phyloP scores from a whole-genome alignment of 306 rosid genomes.

The Corylus americana region DNA sequence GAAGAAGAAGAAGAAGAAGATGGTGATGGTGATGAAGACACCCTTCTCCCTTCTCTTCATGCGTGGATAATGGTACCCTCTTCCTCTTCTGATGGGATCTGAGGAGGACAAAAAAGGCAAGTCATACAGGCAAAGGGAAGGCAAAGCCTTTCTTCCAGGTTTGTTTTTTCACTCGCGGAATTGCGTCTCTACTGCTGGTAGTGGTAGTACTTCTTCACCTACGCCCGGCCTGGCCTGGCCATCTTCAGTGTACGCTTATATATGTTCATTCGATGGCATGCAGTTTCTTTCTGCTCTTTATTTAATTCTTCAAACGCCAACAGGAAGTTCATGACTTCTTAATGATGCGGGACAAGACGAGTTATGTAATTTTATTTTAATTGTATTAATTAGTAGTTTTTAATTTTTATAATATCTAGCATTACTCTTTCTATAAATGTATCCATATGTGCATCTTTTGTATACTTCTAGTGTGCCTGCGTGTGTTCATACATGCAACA shows the following conservation, averaged over 20 bases:
- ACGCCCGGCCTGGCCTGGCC: no score
- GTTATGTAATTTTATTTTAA: no score
- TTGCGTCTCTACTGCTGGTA: conserved; percentile 20
- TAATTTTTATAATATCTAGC: no score
- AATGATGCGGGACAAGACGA: no score
- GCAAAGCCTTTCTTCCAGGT: conserved; percentile 80
- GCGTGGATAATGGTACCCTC: conserved; percentile 28
- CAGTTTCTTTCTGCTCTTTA: background rate
- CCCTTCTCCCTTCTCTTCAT: background rate
- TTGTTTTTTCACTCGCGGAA: conserved; percentile 15
- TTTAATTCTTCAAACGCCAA: background rate
- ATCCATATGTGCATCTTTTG: no score
- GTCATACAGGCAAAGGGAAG: conserved; percentile 78
- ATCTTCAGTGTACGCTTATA: no score
- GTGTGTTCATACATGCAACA: no score
- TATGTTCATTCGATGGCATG: background rate
- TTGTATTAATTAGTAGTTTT: no score
- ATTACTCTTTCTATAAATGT: no score
- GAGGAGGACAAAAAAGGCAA: conserved; percentile 60
- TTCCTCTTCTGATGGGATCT: conserved; percentile 35
- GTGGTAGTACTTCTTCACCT: no score
- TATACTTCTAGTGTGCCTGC: no score
- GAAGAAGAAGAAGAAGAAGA: conserved; percentile 45
- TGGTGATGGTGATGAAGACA: no score
- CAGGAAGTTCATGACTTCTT: background rate